Conservation (phyloP, 1,139 yeast species). For the Insectozyma bohioensis region DNA sequence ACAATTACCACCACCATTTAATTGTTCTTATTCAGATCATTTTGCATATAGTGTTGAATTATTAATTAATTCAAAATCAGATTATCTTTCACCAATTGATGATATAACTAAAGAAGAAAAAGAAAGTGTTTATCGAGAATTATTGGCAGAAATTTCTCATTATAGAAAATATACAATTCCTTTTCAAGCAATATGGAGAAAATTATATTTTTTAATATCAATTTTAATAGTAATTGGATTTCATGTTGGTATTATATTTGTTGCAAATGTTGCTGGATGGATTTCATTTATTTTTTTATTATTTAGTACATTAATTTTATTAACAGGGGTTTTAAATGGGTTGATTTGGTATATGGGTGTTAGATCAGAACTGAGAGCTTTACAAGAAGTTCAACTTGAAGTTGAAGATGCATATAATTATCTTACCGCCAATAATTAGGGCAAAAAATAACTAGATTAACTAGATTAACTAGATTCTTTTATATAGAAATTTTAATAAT, state of each 20-base stretch:
- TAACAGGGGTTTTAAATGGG: constrained; percentile 75
- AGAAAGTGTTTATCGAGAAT: constrained; percentile 51
- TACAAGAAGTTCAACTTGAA: constrained; percentile 66
- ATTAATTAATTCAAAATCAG: constrained; percentile 14
- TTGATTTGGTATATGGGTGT: constrained; percentile 79
- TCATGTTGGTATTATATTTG: constrained; percentile 55
- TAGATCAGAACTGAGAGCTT: constrained; percentile 71
- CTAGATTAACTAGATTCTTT: too few species aligned
- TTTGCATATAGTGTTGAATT: constrained; percentile 78
- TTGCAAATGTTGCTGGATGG: constrained; percentile 31
- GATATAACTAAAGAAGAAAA: constrained; percentile 14
- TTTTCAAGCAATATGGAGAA: constrained; percentile 65
- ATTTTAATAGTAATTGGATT: constrained; percentile 33
- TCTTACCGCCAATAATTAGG: too few species aligned
- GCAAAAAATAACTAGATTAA: too few species aligned
- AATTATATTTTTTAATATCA: constrained; percentile 62
- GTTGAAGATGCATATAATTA: constrained; percentile 44
- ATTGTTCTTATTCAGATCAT: constrained; percentile 84
- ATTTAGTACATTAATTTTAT: constrained; percentile 49
- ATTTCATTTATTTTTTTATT: constrained; percentile 44
- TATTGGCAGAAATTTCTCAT: constrained; percentile 51
- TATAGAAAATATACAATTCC: constrained; percentile 57
- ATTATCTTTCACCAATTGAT: constrained; percentile 10
- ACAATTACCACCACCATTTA: constrained; percentile 51
- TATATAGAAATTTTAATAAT: too few species aligned